These are phyloP conservation scores for Ceratocystis colombiana DNA, from an alignment of 2,329 filamentous ascomycete species.

Conservation along the genomic window DNA sequence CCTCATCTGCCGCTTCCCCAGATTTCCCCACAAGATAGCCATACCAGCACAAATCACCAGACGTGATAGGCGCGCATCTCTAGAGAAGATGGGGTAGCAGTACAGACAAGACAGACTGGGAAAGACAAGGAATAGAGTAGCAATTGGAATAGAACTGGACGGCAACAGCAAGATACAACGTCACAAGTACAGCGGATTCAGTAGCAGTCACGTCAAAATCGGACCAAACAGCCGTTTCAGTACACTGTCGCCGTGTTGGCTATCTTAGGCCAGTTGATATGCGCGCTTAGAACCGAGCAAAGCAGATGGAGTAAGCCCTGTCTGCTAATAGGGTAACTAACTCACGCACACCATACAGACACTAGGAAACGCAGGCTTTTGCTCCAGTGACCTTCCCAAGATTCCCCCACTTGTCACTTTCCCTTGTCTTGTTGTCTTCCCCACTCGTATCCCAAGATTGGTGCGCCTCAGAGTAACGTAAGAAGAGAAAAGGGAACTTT, in stretches of 20 bases:
- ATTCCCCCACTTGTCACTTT: not conserved
- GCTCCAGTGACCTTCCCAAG: not conserved
- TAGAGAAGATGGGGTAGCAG: not conserved
- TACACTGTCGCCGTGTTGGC: not conserved
- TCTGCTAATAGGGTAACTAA: too few relatives aligned
- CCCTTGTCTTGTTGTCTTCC: not conserved
- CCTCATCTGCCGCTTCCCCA: slow-evolving; percentile 12
- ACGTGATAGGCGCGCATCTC: slow-evolving; percentile 16
- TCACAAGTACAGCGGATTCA: not conserved
- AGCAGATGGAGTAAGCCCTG: not conserved
- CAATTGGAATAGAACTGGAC: too few relatives aligned
- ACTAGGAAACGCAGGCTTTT: not conserved
- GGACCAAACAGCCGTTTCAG: not conserved
- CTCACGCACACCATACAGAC: too few relatives aligned
- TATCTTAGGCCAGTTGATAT: not conserved
- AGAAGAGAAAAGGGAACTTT: not conserved
- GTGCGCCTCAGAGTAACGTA: not conserved
- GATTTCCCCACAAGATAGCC: not conserved
- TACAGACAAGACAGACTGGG: not conserved
- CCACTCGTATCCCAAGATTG: slow-evolving; percentile 6
- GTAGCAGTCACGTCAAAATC: not conserved
- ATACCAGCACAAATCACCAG: not conserved
- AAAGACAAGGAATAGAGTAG: too few relatives aligned
- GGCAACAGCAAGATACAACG: not conserved
- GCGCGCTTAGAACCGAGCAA: not conserved